Base-by-base conservation (phyloP, 2,329 filamentous ascomycete genomes). In the Curvularia lunata region DNA sequence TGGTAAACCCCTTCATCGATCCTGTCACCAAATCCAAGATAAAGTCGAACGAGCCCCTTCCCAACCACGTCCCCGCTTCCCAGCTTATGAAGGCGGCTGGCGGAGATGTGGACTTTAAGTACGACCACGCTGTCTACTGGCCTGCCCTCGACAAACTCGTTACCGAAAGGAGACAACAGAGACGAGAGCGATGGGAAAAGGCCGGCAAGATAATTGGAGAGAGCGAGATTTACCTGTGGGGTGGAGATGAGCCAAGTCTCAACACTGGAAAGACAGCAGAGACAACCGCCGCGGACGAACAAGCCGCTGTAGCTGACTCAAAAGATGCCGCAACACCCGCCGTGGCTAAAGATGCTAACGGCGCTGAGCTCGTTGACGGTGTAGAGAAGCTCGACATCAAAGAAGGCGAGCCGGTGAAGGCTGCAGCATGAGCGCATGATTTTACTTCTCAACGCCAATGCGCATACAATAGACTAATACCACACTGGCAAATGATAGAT, bases 1-100 rank as follows among this genome's bases (percentile, higher is more conserved):
- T 97, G 69, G 93, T 99, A 79, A 92, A 88, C 4, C 92, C 94
- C 38, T 97, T 99, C 79, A 97, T 99, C 79, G 95, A 99, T 78
- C 95, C 95, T 7, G 81, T 93, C 69, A 99, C 95, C 9, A 88
- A 91, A 57, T 88, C 95, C 72, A 99, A 99, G 83, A 88, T 99
- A 81, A 96, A 95, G 81, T 97, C 97, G 84, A 97, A 98, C 82
- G 92, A 97, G 77, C 90, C 96, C 73, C 88, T 97, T 81, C 84
- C 84, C 66, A 82, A 90, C 66, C 92, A 92, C 75, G 89, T 99
- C 19, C 92, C 92, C 5, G 78, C 87, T 7, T 83, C 88, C 69
- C 94, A 98, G 75, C 85, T 99, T 52, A 90, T 92, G 88, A 89
- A 87, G 69, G 83, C 88, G 56, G 88, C 90, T 69, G 88, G 88